Conservation (phyloP, 441 rosid genomes). For the Eutrema salsugineum region DNA sequence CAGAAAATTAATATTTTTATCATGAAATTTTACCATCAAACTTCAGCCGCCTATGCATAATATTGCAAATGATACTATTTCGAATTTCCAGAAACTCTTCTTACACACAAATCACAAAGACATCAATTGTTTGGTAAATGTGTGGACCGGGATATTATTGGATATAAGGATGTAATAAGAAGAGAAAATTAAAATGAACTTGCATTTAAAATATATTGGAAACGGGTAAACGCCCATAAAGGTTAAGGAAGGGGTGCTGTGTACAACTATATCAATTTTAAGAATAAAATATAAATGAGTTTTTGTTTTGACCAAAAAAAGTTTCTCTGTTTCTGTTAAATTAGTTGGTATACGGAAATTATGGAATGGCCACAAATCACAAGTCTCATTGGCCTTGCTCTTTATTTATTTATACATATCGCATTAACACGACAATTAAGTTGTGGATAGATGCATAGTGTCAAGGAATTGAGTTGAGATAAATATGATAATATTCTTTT, state of each 20-base stretch:
- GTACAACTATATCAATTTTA: conserved; percentile 3
- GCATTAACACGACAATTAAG: background rate
- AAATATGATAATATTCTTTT: no score
- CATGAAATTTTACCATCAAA: background rate
- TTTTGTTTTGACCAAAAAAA: background rate
- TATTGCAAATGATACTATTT: background rate
- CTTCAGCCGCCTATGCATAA: background rate
- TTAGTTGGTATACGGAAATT: conserved; percentile 19
- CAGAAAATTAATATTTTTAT: background rate
- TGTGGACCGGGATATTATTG: background rate
- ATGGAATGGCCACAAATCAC: conserved; percentile 15
- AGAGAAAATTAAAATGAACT: background rate
- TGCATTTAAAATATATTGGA: background rate
- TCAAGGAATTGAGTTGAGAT: background rate
- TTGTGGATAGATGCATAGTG: background rate
- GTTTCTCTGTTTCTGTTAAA: conserved; percentile 27
- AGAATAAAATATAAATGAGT: background rate
- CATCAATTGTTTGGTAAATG: background rate
- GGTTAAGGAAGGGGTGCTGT: background rate
- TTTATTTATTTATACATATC: background rate
- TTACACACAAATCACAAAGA: no score
- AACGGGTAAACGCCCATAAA: conserved; percentile 9
- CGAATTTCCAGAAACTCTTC: background rate
- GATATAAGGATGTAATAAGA: no score
- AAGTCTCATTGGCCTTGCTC: background rate